Percentiles rank a stretch among this genome's conserved stretches.
phyloP scores from a whole-genome alignment of 176 grass and related monocot genomes.

The Ananas comosus region DNA sequence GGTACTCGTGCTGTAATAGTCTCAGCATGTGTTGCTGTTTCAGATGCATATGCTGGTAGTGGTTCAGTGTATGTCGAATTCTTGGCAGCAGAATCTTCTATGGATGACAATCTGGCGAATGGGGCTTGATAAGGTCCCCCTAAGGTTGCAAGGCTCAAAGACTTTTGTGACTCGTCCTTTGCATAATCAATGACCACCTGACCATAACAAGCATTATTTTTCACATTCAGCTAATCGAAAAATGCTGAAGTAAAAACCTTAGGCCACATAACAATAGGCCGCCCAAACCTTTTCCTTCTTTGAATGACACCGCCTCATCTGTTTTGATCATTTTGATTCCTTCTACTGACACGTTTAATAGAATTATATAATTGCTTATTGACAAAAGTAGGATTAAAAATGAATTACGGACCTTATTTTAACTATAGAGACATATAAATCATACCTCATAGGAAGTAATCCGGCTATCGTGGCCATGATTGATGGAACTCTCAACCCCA shows the following conservation, averaged over 20 bases:
- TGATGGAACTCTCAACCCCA: constrained; percentile 18
- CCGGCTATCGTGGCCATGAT: constrained; percentile 19
- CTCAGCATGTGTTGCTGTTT: constrained; percentile 27
- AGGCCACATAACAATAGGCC: no score
- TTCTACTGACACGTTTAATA: background rate
- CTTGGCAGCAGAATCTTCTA: constrained; percentile 38
- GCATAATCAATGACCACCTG: constrained; percentile 38
- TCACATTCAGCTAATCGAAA: background rate
- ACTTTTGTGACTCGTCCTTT: constrained; percentile 36
- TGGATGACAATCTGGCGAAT: constrained; percentile 52
- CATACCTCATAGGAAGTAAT: constrained; percentile 44
- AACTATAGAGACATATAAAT: constrained; percentile 12
- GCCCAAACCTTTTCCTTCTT: no score
- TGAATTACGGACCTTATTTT: background rate
- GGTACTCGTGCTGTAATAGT: constrained; percentile 35
- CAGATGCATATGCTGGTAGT: constrained; percentile 26
- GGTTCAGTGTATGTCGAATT: constrained; percentile 10
- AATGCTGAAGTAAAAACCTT: constrained; percentile 4
- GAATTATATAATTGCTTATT: background rate
- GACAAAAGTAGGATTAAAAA: background rate
- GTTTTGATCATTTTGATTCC: background rate
- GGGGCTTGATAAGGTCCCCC: constrained; percentile 64
- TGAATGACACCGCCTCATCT: no score
- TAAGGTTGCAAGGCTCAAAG: background rate
- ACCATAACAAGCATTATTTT: constrained; percentile 20